Conservation (phyloP, 805 yeast species). For the Kodamaea fukazawae region DNA sequence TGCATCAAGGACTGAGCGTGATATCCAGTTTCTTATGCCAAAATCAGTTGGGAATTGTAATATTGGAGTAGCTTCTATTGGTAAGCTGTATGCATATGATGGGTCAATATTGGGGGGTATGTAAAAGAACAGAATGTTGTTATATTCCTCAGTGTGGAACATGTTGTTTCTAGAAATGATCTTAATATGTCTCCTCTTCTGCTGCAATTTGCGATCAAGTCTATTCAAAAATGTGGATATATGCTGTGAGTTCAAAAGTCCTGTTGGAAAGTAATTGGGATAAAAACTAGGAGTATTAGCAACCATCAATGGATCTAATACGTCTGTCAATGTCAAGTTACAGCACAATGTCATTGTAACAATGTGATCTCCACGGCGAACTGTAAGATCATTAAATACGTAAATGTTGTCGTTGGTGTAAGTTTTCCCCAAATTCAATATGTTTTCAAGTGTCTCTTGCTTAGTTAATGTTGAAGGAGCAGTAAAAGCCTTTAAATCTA, state of each 20-base stretch:
- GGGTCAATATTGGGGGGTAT: slow-evolving; percentile 15
- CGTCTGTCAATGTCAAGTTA: slow-evolving; percentile 20
- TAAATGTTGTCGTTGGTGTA: slow-evolving; percentile 18
- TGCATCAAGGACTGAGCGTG: slow-evolving; percentile 12
- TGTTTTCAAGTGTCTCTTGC: no score
- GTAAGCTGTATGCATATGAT: no score
- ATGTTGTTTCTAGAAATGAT: slow-evolving; percentile 18
- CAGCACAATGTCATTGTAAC: slow-evolving; percentile 22
- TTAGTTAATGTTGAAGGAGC: no score
- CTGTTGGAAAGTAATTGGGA: slow-evolving; percentile 17
- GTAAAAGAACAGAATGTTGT: slow-evolving; percentile 16
- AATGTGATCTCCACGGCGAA: slow-evolving; percentile 14
- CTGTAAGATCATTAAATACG: slow-evolving; percentile 21
- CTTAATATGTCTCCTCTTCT: slow-evolving; percentile 13
- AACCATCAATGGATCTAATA: slow-evolving; percentile 22
- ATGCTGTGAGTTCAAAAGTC: slow-evolving; percentile 19
- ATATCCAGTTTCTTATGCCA: slow-evolving; percentile 16
- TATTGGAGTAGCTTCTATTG: slow-evolving; percentile 3
- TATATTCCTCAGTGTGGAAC: slow-evolving; percentile 10
- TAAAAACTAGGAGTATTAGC: slow-evolving; percentile 7
- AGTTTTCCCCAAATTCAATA: no score
- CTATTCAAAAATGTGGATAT: slow-evolving; percentile 16
- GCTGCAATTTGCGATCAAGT: slow-evolving; percentile 15
- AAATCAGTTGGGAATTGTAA: slow-evolving; percentile 17
- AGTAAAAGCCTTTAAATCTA: no score